These are phyloP conservation scores for Euphorbia tirucalli DNA, from an alignment of 345 rosid species.

Conservation along the genomic window DNA sequence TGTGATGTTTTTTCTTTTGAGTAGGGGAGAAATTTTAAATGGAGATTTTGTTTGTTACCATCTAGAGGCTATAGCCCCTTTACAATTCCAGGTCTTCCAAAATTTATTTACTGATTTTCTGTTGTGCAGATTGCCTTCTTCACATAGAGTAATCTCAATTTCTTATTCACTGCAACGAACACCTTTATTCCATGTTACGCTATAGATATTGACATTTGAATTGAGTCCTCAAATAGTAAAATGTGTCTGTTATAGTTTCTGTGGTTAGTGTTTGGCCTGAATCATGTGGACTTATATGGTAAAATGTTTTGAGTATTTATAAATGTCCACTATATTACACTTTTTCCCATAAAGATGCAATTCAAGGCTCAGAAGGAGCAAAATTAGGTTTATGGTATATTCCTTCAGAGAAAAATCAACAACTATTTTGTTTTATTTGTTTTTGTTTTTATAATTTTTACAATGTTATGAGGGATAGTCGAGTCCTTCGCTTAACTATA, in stretches of 20 bases:
- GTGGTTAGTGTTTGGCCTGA: neutral
- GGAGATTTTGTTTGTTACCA: neutral
- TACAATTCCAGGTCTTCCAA: neutral
- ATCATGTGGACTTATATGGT: neutral
- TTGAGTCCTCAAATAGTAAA: neutral
- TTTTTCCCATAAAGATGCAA: neutral
- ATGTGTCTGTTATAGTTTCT: neutral
- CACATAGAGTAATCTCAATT: neutral
- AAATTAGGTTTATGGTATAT: neutral
- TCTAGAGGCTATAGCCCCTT: no score
- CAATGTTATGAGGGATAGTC: neutral
- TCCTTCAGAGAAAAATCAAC: neutral
- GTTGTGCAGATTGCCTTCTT: neutral
- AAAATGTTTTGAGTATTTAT: neutral
- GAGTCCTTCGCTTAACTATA: neutral
- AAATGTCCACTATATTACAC: neutral
- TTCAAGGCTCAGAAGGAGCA: neutral
- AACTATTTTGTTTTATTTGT: neutral
- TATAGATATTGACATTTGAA: neutral
- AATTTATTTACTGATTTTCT: neutral
- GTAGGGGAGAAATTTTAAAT: neutral
- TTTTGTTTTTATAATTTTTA: neutral
- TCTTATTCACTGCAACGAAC: neutral
- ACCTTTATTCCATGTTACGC: neutral
- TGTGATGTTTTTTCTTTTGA: neutral